Evolutionary conservation across 2,329 filamentous ascomycete genomes (phyloP).

Genomic region (Pleoardoris graminearum): DNA sequence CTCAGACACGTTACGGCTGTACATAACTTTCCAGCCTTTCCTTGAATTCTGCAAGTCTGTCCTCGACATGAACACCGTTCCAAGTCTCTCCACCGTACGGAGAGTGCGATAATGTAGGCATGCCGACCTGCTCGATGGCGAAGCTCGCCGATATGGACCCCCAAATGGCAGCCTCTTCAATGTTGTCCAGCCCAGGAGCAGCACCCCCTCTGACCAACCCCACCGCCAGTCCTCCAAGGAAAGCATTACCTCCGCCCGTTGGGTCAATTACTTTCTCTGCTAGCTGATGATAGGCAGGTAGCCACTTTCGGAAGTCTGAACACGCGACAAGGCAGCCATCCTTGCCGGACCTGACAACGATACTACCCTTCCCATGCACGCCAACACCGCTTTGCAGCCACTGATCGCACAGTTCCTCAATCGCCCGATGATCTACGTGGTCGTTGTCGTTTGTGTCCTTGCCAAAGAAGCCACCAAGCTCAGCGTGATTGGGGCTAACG

Average conservation of each 20-base stretch:
- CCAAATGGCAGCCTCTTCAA: slow-evolving; percentile 75
- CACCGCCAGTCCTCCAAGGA: slow-evolving; percentile 67
- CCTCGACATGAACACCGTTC: slow-evolving; percentile 51
- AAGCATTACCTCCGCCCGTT: slow-evolving; percentile 91
- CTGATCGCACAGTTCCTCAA: slow-evolving; percentile 48
- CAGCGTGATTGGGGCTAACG: slow-evolving; percentile 80
- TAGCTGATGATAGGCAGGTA: slow-evolving; percentile 72
- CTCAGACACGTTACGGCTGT: slow-evolving; percentile 39
- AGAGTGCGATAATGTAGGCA: slow-evolving; percentile 61
- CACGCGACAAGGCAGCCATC: slow-evolving; percentile 66
- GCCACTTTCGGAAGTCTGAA: slow-evolving; percentile 59
- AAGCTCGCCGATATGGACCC: slow-evolving; percentile 85
- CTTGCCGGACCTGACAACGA: slow-evolving; percentile 72
- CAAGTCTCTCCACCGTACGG: slow-evolving; percentile 51
- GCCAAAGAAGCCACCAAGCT: slow-evolving; percentile 85
- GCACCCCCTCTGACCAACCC: slow-evolving; percentile 59
- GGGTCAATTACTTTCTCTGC: slow-evolving; percentile 75
- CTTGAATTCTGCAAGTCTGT: slow-evolving; percentile 50
- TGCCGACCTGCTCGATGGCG: slow-evolving; percentile 90
- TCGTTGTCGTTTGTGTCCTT: slow-evolving; percentile 38
- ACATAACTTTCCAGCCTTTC: slow-evolving; percentile 44
- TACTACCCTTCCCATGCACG: slow-evolving; percentile 50
- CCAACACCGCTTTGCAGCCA: slow-evolving; percentile 46
- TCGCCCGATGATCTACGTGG: slow-evolving; percentile 42
- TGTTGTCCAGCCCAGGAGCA: slow-evolving; percentile 42